A percentile compares a stretch with the other conserved stretches of the same genome.
phyloP scores from a whole-genome alignment of 192 early-diverging fungal species.

The Backusella luteola region DNA sequence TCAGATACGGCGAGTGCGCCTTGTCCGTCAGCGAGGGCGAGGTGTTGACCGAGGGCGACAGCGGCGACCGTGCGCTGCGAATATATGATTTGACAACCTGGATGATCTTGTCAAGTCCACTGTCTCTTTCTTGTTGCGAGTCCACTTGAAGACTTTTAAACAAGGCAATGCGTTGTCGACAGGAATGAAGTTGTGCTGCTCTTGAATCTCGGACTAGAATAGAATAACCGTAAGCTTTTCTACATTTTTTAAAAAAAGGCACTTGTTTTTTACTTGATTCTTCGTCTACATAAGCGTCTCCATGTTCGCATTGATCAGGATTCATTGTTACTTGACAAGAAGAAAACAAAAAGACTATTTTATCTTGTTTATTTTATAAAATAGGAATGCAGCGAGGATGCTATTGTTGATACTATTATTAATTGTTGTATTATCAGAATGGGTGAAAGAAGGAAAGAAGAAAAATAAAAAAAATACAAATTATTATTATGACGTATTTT shows the following conservation, averaged over 20 bases:
- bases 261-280: neutral
- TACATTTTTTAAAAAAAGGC: neutral
- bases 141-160: slow-evolving; percentile 39
- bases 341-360: neutral
- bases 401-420: no score
- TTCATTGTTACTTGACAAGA: slow-evolving; percentile 1
- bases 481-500: neutral
- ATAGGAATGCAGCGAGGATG: neutral
- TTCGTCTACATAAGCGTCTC: neutral
- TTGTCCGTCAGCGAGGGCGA: slow-evolving; percentile 2
- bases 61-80: slow-evolving; percentile 22
- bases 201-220: slow-evolving; percentile 23
- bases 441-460: neutral
- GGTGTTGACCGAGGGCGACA: slow-evolving; percentile 14
- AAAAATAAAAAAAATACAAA: neutral
- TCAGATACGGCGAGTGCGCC: neutral
- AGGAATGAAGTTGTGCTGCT: slow-evolving; percentile 32
- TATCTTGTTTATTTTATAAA: neutral
- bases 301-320: slow-evolving; percentile 2
- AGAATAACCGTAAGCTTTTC: neutral
- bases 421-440: neutral
- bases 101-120: slow-evolving; percentile 33
- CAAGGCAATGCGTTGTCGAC: slow-evolving; percentile 33
- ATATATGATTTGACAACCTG: slow-evolving; percentile 42
- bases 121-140: neutral